A percentile compares a stretch with the other conserved stretches of the same genome.
phyloP scores from a whole-genome alignment of 2,329 filamentous ascomycete species.

The Colletotrichum cereale region DNA sequence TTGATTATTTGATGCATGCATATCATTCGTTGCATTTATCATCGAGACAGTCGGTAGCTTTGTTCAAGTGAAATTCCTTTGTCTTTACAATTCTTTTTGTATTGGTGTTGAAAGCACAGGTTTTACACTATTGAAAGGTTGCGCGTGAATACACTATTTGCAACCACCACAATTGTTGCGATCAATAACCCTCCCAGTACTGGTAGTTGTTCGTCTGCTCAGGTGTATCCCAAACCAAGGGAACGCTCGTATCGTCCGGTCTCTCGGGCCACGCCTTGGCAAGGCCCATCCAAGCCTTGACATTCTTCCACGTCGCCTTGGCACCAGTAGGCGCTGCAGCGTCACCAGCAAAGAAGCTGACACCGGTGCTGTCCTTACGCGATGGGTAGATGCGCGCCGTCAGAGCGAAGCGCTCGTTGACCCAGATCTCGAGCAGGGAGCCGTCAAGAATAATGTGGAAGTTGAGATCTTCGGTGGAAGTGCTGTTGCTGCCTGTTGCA shows the following conservation, averaged over 20 bases:
- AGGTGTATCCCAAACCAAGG: constrained; percentile 34
- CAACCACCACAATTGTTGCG: neutral
- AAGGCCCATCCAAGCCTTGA: constrained; percentile 37
- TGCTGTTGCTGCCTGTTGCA: neutral
- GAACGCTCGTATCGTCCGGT: constrained; percentile 33
- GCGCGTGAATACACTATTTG: constrained; percentile 9
- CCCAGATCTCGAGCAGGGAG: constrained; percentile 41
- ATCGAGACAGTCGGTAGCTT: rapidly evolving
- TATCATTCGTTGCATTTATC: no score
- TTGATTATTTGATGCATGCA: neutral
- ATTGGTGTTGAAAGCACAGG: neutral
- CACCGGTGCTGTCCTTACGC: constrained; percentile 39
- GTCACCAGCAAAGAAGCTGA: constrained; percentile 38
- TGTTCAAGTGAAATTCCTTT: neutral
- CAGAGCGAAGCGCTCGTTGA: constrained; percentile 40
- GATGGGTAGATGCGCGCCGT: constrained; percentile 41
- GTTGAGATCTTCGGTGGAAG: constrained; percentile 26
- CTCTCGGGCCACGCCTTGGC: constrained; percentile 40
- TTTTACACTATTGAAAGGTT: constrained; percentile 16
- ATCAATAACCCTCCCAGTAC: constrained; percentile 38
- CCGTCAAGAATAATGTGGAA: constrained; percentile 39
- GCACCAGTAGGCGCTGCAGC: constrained; percentile 4
- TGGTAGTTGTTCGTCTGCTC: constrained; percentile 40
- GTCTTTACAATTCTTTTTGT: neutral
- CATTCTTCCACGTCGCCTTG: constrained; percentile 31